Conservation (phyloP, 139 green algal species). For the Zygnema circumcarinatum region DNA sequence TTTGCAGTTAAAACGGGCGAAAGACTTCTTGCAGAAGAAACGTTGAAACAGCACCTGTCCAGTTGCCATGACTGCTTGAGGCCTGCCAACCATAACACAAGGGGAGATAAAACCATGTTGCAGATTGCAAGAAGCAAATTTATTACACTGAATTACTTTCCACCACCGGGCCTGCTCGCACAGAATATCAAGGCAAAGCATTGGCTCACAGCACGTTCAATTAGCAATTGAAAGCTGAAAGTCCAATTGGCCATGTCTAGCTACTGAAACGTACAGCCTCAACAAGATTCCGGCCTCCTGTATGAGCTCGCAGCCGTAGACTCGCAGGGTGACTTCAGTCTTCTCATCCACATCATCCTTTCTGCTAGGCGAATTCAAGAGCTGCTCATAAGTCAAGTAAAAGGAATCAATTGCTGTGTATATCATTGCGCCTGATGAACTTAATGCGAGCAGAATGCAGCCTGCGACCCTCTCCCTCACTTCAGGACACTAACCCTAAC, state of each 20-base stretch:
- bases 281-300: conserved; percentile 73
- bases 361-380: conserved; percentile 74
- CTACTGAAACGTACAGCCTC: conserved; percentile 61
- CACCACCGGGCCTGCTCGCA: too few relatives aligned
- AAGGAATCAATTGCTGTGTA: conserved; percentile 82
- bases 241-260: too few relatives aligned
- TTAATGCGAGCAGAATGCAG: too few relatives aligned
- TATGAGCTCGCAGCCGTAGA: conserved; percentile 85
- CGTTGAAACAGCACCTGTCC: conserved; percentile 91
- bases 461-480: too few relatives aligned
- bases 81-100: too few relatives aligned
- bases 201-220: too few relatives aligned
- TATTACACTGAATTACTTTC: too few relatives aligned
- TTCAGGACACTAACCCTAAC: too few relatives aligned
- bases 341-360: conserved; percentile 77
- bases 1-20: conserved; percentile 83
- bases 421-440: conserved; percentile 67
- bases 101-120: too few relatives aligned
- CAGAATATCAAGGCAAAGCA: too few relatives aligned
- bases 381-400: conserved; percentile 80
- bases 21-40: conserved; percentile 92
- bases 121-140: too few relatives aligned
- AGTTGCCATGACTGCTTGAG: conserved; percentile 84
- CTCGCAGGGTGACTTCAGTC: conserved; percentile 73
- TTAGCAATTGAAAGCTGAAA: too few relatives aligned